These are phyloP conservation scores for Salicornia ramosissima DNA, from an alignment of 148 eudicot genomes.

Conservation along the genomic window DNA sequence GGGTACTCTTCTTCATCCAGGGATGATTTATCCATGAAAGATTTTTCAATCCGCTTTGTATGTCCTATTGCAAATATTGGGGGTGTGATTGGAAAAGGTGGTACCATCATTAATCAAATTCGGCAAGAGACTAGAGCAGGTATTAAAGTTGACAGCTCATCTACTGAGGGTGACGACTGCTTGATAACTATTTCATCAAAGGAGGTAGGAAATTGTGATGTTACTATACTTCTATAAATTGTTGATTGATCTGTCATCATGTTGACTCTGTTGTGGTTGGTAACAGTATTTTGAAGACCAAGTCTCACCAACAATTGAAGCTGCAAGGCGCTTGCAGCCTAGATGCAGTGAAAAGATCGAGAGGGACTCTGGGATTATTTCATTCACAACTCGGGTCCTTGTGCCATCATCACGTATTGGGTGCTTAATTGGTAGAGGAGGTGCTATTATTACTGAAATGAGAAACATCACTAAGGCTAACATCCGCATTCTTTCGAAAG, in stretches of 20 bases:
- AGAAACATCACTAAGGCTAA: slow-evolving; percentile 85
- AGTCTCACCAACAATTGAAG: slow-evolving; percentile 82
- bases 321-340: slow-evolving; percentile 91
- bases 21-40: slow-evolving; percentile 64
- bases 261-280: background rate
- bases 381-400: slow-evolving; percentile 72
- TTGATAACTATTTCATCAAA: slow-evolving; percentile 66
- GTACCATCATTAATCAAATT: slow-evolving; percentile 84
- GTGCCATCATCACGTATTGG: slow-evolving; percentile 85
- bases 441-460: slow-evolving; percentile 84
- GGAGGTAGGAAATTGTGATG: slow-evolving; percentile 47
- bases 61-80: slow-evolving; percentile 87
- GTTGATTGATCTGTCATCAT: background rate
- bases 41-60: slow-evolving; percentile 76
- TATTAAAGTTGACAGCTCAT: slow-evolving; percentile 90
- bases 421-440: slow-evolving; percentile 94
- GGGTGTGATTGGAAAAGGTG: slow-evolving; percentile 97
- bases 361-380: slow-evolving; percentile 86
- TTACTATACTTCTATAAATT: background rate
- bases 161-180: slow-evolving; percentile 83
- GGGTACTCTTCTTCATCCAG: slow-evolving; percentile 59
- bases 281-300: slow-evolving; percentile 77
- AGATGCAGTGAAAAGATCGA: slow-evolving; percentile 96
- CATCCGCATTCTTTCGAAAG: slow-evolving; percentile 88
- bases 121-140: slow-evolving; percentile 83